Evolutionary conservation across 78 protist species (phyloP).

Genomic region (Dictyostelium discoideum): DNA sequence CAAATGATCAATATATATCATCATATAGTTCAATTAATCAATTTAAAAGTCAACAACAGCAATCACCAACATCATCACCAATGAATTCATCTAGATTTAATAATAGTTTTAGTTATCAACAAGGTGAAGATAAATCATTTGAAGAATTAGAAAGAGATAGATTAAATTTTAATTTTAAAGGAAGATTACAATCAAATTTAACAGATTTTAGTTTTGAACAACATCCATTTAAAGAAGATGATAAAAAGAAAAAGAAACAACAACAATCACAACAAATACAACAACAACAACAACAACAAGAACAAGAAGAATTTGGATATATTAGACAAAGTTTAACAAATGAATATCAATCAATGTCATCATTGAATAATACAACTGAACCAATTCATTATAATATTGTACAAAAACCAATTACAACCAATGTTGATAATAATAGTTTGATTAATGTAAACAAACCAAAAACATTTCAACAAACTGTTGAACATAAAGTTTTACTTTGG

Average conservation of each 20-base stretch:
- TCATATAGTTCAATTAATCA: constrained; percentile 1
- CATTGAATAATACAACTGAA: background rate
- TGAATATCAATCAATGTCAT: background rate
- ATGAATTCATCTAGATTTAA: background rate
- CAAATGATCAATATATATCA: background rate
- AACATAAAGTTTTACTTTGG: background rate
- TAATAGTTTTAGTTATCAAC: background rate
- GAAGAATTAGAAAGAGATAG: constrained; percentile 43
- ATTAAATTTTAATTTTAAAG: constrained; percentile 10
- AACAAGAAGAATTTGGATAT: background rate
- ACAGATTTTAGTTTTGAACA: constrained; percentile 26
- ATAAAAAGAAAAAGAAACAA: background rate
- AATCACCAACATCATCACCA: background rate
- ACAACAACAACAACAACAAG: background rate
- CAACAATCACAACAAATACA: background rate
- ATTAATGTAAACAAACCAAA: background rate
- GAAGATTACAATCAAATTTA: constrained; percentile 15
- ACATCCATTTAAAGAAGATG: background rate
- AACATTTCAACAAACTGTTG: constrained; percentile 5
- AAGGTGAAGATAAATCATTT: background rate
- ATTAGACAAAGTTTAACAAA: background rate
- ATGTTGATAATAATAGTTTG: background rate
- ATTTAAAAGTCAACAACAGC: background rate
- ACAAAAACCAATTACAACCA: constrained; percentile 8
- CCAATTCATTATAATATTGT: constrained; percentile 23